phyloP scores from a whole-genome alignment of 2,329 filamentous ascomycete species.

The Apiospora aurea region DNA sequence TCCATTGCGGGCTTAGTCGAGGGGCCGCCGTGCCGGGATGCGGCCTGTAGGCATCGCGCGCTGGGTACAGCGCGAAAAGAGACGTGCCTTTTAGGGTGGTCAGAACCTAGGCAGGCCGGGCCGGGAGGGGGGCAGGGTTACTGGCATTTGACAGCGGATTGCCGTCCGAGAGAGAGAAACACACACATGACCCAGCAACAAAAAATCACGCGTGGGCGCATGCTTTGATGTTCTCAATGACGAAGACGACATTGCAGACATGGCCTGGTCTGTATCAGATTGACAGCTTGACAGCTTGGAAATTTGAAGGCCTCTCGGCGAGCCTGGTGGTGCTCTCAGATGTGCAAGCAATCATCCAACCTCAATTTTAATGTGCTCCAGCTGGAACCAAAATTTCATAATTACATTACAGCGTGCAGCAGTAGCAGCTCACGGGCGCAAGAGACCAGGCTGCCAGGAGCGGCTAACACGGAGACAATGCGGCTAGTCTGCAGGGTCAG shows the following conservation, averaged over 20 bases:
- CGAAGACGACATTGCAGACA: not conserved
- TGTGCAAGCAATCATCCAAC: conserved; percentile 1
- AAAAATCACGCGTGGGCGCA: not conserved
- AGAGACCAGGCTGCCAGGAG: not conserved
- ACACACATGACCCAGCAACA: not conserved
- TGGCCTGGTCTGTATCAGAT: not conserved
- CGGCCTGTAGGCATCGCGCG: not conserved
- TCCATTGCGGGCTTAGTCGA: conserved; percentile 8
- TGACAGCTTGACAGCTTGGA: not conserved
- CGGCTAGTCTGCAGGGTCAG: conserved; percentile 1
- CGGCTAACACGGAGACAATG: conserved; percentile 12
- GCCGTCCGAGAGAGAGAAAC: not conserved
- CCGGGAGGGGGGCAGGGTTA: not conserved
- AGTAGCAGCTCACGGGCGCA: conserved; percentile 11
- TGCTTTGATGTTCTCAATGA: not conserved
- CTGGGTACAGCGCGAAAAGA: not conserved
- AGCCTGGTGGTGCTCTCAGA: not conserved
- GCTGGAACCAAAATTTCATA: conserved; percentile 1
- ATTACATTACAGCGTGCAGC: not conserved
- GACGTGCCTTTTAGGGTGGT: not conserved
- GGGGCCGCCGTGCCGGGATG: conserved; percentile 12
- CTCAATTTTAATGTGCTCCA: conserved; percentile 13
- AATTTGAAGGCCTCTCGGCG: not conserved
- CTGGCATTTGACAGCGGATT: conserved; percentile 17
- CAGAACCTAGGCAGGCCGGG: not conserved